Evolutionary conservation across 2,329 filamentous ascomycete genomes (phyloP), one percentile per base, ranked within the genome.

Genomic region (Aureobasidium sp.): DNA sequence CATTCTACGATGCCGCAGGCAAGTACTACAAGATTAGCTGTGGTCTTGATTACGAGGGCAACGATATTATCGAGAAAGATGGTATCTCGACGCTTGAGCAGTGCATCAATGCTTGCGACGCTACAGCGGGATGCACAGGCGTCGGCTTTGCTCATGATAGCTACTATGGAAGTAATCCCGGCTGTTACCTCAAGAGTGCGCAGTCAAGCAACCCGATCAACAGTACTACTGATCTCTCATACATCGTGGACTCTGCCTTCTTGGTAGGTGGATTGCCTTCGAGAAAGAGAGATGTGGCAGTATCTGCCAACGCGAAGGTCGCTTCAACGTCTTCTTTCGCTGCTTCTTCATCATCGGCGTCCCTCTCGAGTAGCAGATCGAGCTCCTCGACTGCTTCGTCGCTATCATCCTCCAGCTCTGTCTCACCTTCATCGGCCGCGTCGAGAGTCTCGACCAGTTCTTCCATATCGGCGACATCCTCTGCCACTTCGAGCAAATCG

Each of bases 31-130:
- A 36, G 27, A 63, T 63, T 15, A 34, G 10, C 5, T 63, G 62
- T 29, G 56, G 37, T 34, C 17, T 47, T 2, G 56, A 58, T 29
- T 60, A 55, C 23, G 36, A 58, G 27, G 62, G 56, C 20, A 59
- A 59, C n/a, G 62, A 63, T 23, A 60, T 63, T n/a, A 47, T 44
- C 15, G 42, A 53, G 47, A 60, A 59, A n/a, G 62, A 51, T 26
- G 48, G 48, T 23, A 47, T 55, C 29, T 29, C 46, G 7, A 63
- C 55, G 6, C 50, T 63, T 17, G 62, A 63, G 39, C 53, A 58
- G 15, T 63, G 62, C 23, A 46, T 63, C 27, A 59, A 59, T 20
- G 41, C 48, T 15, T 63, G 62, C 48, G 62, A 63, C 41, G 37
- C 41, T 17, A 44, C 23, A 4, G 20, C 26, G n/a, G 46, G 46